phyloP scores from a whole-genome alignment of 2,329 filamentous ascomycete genomes.

The Curvularia hawaiiensis region DNA sequence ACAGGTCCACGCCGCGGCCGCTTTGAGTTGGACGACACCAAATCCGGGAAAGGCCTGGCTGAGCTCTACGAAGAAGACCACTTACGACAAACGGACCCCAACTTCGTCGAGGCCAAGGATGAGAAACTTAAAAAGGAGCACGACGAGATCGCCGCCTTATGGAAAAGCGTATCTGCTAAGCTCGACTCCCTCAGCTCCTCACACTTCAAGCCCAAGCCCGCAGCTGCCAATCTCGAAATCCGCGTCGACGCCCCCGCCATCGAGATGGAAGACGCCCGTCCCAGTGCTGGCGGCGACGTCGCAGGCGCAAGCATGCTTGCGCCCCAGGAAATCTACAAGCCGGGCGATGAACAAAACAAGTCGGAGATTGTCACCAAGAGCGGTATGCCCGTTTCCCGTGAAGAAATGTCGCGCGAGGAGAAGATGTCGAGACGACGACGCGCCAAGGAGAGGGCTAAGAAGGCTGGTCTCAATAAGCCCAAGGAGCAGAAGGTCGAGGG shows the following conservation, averaged over 20 bases:
- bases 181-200: constrained; percentile 90
- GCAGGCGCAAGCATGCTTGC: constrained; percentile 75
- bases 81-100: constrained; percentile 75
- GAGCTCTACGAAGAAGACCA: constrained; percentile 96
- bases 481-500: constrained; percentile 46
- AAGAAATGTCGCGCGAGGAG: constrained; percentile 89
- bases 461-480: constrained; percentile 62
- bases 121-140: constrained; percentile 84
- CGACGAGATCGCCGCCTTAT: constrained; percentile 79
- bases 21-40: constrained; percentile 83
- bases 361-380: constrained; percentile 79
- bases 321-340: constrained; percentile 90
- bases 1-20: constrained; percentile 71
- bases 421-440: constrained; percentile 76
- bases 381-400: constrained; percentile 76
- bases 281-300: constrained; percentile 77
- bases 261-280: constrained; percentile 93
- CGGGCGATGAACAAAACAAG: constrained; percentile 69
- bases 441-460: constrained; percentile 83
- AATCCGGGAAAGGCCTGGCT: constrained; percentile 83
- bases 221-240: constrained; percentile 80
- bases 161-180: constrained; percentile 78
- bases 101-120: constrained; percentile 79
- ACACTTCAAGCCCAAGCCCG: constrained; percentile 92
- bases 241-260: constrained; percentile 91